Conservation (phyloP, 495 filamentous ascomycete genomes). For the Apiosordaria backusii region DNA sequence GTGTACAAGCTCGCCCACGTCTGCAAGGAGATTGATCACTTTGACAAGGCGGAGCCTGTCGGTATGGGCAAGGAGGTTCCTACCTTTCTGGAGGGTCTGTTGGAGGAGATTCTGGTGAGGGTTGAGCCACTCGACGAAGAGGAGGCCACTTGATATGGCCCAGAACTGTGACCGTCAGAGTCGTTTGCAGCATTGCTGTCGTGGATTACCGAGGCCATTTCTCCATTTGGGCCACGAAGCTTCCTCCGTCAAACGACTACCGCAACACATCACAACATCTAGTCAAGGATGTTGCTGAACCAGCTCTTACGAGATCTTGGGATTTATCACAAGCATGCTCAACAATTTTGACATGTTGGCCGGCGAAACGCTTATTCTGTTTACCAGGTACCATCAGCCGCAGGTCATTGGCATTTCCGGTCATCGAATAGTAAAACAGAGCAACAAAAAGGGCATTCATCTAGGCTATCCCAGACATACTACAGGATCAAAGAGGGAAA, state of each 20-base stretch:
- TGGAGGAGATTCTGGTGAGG: constrained; percentile 92
- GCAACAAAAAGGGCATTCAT: no score
- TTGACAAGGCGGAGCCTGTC: constrained; percentile 76
- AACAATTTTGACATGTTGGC: neutral
- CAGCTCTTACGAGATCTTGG: neutral
- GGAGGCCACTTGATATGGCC: constrained; percentile 23
- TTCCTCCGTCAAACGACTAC: no score
- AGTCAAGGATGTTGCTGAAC: neutral
- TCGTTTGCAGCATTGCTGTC: no score
- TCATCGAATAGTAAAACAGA: no score
- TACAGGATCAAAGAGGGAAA: no score
- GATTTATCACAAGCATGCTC: neutral
- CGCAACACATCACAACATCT: neutral
- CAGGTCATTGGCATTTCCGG: no score
- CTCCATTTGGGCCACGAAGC: no score
- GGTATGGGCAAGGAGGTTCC: constrained; percentile 87
- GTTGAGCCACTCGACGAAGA: constrained; percentile 82
- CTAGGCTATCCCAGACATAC: no score
- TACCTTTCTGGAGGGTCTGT: constrained; percentile 81
- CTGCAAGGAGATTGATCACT: constrained; percentile 82
- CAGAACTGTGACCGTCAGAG: neutral
- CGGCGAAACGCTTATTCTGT: no score
- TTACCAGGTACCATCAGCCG: no score
- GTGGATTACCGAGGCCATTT: no score
- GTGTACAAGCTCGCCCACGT: constrained; percentile 71